Conservation (phyloP, 345 rosid species). For the Syzygium aromaticum region DNA sequence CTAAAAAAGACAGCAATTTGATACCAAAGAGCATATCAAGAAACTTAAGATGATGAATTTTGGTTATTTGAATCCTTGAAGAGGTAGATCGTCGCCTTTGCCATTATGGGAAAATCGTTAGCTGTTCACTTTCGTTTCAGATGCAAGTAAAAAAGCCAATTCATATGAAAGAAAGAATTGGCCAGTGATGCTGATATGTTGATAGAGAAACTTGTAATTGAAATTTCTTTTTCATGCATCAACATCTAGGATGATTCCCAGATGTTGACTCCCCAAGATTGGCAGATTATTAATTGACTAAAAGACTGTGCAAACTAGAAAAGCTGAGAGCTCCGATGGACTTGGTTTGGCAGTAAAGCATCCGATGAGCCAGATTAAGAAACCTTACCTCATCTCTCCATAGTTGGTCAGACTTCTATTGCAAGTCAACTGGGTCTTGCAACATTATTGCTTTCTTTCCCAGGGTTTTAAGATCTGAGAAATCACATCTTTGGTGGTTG, state of each 20-base stretch:
- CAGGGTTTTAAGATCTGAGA: neutral
- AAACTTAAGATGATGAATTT: neutral
- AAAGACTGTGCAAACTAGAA: neutral
- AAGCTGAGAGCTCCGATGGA: neutral
- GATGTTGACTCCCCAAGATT: neutral
- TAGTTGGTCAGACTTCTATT: conserved; percentile 1
- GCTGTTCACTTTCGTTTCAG: neutral
- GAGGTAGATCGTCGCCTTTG: neutral
- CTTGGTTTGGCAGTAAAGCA: neutral
- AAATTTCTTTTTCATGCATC: neutral
- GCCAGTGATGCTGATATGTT: neutral
- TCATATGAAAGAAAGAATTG: neutral
- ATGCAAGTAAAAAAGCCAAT: neutral
- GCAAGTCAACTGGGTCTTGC: neutral
- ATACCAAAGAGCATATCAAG: neutral
- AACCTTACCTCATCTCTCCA: conserved; percentile 1
- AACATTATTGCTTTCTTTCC: neutral
- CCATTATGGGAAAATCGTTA: neutral
- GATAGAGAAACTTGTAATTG: neutral
- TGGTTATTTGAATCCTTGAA: neutral
- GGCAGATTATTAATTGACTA: neutral
- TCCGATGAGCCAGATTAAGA: neutral
- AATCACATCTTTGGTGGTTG: neutral
- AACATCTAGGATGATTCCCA: neutral
- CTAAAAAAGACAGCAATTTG: neutral